Evolutionary conservation across 2,329 filamentous ascomycete genomes (phyloP).

Genomic region (Sphaerostilbella broomeana): DNA sequence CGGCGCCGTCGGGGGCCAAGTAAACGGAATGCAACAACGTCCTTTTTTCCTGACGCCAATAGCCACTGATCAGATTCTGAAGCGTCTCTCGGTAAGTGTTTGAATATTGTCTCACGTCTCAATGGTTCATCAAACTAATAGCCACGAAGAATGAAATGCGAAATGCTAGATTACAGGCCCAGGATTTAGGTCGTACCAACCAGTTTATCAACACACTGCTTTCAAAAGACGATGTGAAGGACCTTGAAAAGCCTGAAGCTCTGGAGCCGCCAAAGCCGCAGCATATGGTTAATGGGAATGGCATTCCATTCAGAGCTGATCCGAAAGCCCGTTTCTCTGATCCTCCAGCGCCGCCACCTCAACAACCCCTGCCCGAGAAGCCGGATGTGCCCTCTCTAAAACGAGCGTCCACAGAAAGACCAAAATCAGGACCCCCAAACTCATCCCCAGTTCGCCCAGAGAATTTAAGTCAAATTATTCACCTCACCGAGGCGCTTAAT

Average conservation of each 20-base stretch:
- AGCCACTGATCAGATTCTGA: constrained; percentile 91
- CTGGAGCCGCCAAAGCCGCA: constrained; percentile 42
- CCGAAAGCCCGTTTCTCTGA: constrained; percentile 82
- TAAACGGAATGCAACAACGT: constrained; percentile 63
- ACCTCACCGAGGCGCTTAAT: constrained; percentile 77
- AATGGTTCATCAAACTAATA: no score
- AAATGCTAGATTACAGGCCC: constrained; percentile 76
- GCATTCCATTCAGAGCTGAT: constrained; percentile 58
- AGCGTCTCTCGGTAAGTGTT: constrained; percentile 40
- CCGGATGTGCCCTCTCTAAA: constrained; percentile 73
- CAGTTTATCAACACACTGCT: constrained; percentile 74
- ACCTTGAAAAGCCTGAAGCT: constrained; percentile 45
- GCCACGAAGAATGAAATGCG: constrained; percentile 73
- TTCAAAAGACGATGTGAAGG: constrained; percentile 61
- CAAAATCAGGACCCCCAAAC: constrained; percentile 49
- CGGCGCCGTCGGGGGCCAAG: constrained; percentile 38
- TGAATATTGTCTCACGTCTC: no score
- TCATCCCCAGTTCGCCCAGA: constrained; percentile 55
- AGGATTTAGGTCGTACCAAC: constrained; percentile 75
- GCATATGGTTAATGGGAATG: constrained; percentile 45
- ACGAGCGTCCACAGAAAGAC: constrained; percentile 67
- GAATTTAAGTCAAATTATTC: constrained; percentile 66
- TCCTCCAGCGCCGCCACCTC: constrained; percentile 85
- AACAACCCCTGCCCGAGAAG: constrained; percentile 89
- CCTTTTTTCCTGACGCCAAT: constrained; percentile 84